Conservation (phyloP, 805 yeast genomes). For the Pichia exigua region DNA sequence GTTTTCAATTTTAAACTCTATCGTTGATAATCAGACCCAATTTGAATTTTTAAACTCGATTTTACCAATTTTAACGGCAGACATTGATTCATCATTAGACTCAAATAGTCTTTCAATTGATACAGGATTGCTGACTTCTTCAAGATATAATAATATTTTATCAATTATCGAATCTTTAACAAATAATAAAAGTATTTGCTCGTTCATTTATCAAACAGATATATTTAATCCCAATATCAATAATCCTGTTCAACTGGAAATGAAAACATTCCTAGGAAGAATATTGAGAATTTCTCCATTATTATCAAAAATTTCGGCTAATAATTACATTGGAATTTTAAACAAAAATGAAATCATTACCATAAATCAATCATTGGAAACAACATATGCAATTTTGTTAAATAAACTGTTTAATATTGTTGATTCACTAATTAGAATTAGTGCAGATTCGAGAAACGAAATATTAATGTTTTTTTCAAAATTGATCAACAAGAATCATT, state of each 20-base stretch:
- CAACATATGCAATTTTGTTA: slow-evolving; percentile 51
- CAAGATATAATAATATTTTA: slow-evolving; percentile 45
- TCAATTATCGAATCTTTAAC: slow-evolving; percentile 52
- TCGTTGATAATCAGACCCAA: slow-evolving; percentile 60
- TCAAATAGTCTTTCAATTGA: slow-evolving; percentile 6
- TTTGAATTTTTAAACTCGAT: slow-evolving; percentile 52
- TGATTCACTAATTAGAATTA: slow-evolving; percentile 70
- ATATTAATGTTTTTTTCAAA: slow-evolving; percentile 63
- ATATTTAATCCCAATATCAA: slow-evolving; percentile 42
- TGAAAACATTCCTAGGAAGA: slow-evolving; percentile 66
- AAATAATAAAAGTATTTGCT: slow-evolving; percentile 53
- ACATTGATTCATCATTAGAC: slow-evolving; percentile 31
- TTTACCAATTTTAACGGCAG: slow-evolving; percentile 36
- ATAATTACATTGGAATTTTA: slow-evolving; percentile 34
- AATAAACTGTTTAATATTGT: slow-evolving; percentile 62
- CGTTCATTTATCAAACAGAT: slow-evolving; percentile 47
- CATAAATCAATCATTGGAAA: slow-evolving; percentile 52
- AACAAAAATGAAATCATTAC: slow-evolving; percentile 38
- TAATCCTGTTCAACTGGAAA: slow-evolving; percentile 46
- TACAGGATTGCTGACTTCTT: slow-evolving; percentile 10
- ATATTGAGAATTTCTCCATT: slow-evolving; percentile 70
- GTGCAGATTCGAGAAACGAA: slow-evolving; percentile 52
- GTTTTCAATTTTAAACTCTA: slow-evolving; percentile 45
- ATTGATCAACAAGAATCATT: slow-evolving; percentile 74
- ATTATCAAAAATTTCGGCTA: slow-evolving; percentile 39